Evolutionary conservation across 2,329 filamentous ascomycete species (phyloP).

Genomic region (Pseudogymnoascus sp.): DNA sequence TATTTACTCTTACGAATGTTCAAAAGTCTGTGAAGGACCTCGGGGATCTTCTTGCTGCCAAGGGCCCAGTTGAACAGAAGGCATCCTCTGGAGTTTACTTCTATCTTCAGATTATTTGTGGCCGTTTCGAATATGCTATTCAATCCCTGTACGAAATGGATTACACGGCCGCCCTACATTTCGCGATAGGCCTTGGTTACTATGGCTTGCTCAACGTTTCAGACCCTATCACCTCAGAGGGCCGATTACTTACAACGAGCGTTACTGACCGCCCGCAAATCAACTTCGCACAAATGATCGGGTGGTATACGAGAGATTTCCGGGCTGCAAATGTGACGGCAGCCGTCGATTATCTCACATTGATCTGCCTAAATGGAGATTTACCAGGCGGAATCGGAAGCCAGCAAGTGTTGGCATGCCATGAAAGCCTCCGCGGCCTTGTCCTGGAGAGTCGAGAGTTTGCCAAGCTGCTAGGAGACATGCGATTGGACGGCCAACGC

Average conservation of each 20-base stretch:
- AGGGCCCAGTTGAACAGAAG: slow-evolving; percentile 59
- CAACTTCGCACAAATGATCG: slow-evolving; percentile 89
- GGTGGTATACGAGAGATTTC: slow-evolving; percentile 94
- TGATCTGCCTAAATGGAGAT: slow-evolving; percentile 89
- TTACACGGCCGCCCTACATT: slow-evolving; percentile 90
- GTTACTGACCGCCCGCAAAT: slow-evolving; percentile 69
- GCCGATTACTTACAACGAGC: slow-evolving; percentile 60
- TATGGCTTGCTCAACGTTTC: slow-evolving; percentile 85
- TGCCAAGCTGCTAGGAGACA: slow-evolving; percentile 85
- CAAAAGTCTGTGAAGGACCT: slow-evolving; percentile 80
- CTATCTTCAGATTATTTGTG: slow-evolving; percentile 80
- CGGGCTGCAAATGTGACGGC: slow-evolving; percentile 80
- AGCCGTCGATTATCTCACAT: slow-evolving; percentile 83
- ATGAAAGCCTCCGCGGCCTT: slow-evolving; percentile 86
- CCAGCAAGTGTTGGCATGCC: slow-evolving; percentile 73
- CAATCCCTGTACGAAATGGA: slow-evolving; percentile 87
- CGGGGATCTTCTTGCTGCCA: slow-evolving; percentile 82
- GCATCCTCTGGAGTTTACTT: slow-evolving; percentile 86
- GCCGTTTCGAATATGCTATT: slow-evolving; percentile 90
- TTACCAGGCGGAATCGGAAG: slow-evolving; percentile 64
- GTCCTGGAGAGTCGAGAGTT: slow-evolving; percentile 97
- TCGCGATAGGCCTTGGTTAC: slow-evolving; percentile 79
- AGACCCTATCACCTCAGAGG: slow-evolving; percentile 65
- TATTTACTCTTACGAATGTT: slow-evolving; percentile 58
- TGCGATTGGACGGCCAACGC: slow-evolving; percentile 74